Percentiles rank a stretch among this genome's conserved stretches.
Conservation (phyloP, 805 yeast genomes). For the Teunomyces kruisii region DNA sequence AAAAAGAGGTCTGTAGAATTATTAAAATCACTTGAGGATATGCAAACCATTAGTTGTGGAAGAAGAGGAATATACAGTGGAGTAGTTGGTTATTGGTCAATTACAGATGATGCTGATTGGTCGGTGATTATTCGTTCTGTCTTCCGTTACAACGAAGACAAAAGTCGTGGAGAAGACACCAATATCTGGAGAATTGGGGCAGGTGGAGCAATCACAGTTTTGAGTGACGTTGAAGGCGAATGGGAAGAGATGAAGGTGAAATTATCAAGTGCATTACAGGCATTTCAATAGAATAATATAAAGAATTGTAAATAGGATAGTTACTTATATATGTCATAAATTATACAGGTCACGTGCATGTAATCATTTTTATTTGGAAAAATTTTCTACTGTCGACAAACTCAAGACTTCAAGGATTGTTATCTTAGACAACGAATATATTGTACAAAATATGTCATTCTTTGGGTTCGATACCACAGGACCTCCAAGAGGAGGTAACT, state of each 20-base stretch:
- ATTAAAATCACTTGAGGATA: slow-evolving; percentile 56
- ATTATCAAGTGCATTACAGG: slow-evolving; percentile 75
- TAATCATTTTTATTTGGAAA: not conserved
- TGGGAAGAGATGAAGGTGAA: slow-evolving; percentile 90
- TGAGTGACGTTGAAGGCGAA: slow-evolving; percentile 80
- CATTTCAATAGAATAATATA: slow-evolving; percentile 39
- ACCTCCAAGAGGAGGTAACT: slow-evolving; percentile 22
- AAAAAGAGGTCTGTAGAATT: slow-evolving; percentile 89
- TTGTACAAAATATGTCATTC: slow-evolving; percentile 52
- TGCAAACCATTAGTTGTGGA: slow-evolving; percentile 38
- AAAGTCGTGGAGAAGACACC: slow-evolving; percentile 17
- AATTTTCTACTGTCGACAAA: not conserved
- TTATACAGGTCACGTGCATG: not conserved
- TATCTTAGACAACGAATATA: not conserved
- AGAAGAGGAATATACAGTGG: slow-evolving; percentile 91
- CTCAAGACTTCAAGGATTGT: not conserved
- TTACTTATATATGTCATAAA: not conserved
- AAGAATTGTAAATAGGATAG: not conserved
- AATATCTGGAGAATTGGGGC: slow-evolving; percentile 87
- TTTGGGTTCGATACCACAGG: slow-evolving; percentile 62
- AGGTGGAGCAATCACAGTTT: slow-evolving; percentile 95
- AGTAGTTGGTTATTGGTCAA: slow-evolving; percentile 92
- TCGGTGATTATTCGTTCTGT: slow-evolving; percentile 89
- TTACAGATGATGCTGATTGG: slow-evolving; percentile 89
- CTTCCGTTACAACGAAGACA: slow-evolving; percentile 60